Percentiles rank a stretch among this genome's conserved stretches.
Evolutionary conservation across 371 early-diverging fungal species (phyloP).

Genomic region (Catenaria anguillulae): DNA sequence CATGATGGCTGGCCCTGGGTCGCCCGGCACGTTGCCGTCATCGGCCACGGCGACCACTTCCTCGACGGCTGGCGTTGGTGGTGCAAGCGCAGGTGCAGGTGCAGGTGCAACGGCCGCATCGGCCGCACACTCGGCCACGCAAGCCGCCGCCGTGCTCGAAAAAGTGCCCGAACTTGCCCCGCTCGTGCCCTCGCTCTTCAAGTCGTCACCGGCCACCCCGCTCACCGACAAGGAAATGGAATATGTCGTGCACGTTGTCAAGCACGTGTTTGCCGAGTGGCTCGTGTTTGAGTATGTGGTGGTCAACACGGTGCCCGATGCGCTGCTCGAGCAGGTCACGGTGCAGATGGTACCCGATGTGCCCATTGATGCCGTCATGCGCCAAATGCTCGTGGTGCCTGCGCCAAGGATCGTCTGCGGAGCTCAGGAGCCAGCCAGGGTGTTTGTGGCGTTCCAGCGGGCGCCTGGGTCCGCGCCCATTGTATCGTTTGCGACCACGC

Average conservation of each 20-base stretch:
- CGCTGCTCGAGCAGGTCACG: slow-evolving; percentile 73
- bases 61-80: no score
- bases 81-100: slow-evolving; percentile 15
- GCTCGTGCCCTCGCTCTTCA: slow-evolving; percentile 64
- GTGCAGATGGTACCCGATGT: slow-evolving; percentile 66
- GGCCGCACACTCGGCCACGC: slow-evolving; percentile 26
- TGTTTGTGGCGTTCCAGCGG: slow-evolving; percentile 66
- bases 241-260: slow-evolving; percentile 76
- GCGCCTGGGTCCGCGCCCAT: slow-evolving; percentile 14
- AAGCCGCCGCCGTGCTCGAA: slow-evolving; percentile 59
- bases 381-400: slow-evolving; percentile 40
- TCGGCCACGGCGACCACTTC: slow-evolving; percentile 19
- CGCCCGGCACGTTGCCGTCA: slow-evolving; percentile 13
- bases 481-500: slow-evolving; percentile 69
- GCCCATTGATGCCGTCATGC: slow-evolving; percentile 32
- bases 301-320: slow-evolving; percentile 80
- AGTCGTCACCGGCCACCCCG: slow-evolving; percentile 57
- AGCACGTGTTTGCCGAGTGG: slow-evolving; percentile 80
- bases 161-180: slow-evolving; percentile 64
- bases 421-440: slow-evolving; percentile 48
- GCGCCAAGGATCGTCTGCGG: slow-evolving; percentile 48
- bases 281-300: slow-evolving; percentile 70
- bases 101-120: slow-evolving; percentile 15
- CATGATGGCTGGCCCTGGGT: slow-evolving; percentile 8
- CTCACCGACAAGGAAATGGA: slow-evolving; percentile 85